Conservation (phyloP, 305 asterid genomes). For the Solanum hybrid region DNA sequence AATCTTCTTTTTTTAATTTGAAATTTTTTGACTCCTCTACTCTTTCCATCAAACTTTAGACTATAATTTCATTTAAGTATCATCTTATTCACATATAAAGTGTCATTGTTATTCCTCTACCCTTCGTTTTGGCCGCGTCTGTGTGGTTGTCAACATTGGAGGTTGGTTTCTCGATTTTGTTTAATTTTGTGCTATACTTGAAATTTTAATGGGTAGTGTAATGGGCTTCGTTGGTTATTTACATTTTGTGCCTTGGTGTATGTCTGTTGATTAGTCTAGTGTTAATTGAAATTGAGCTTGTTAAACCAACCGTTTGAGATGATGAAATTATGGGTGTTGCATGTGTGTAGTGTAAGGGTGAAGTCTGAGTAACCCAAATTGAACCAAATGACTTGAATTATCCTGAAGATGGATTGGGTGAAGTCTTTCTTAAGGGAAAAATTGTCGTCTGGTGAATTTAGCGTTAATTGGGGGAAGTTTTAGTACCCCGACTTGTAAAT, state of each 20-base stretch:
- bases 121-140: too few relatives aligned
- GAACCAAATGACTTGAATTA: neutral
- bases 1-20: neutral
- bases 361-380: neutral
- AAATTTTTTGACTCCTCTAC: too few relatives aligned
- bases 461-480: neutral
- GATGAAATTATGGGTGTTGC: neutral
- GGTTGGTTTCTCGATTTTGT: neutral
- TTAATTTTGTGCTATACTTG: too few relatives aligned
- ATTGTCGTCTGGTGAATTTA: neutral
- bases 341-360: neutral
- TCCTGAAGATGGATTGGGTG: neutral
- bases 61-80: neutral
- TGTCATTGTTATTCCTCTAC: neutral
- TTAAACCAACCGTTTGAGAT: too few relatives aligned
- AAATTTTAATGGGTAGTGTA: neutral
- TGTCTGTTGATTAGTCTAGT: neutral
- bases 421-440: neutral
- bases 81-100: neutral
- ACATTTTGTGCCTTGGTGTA: neutral
- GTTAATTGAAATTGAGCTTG: too few relatives aligned
- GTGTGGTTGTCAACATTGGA: neutral
- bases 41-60: neutral
- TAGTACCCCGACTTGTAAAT: neutral
- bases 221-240: neutral